Base-by-base conservation (phyloP, 768 basidiomycete species). In the Boletus speciosus region DNA sequence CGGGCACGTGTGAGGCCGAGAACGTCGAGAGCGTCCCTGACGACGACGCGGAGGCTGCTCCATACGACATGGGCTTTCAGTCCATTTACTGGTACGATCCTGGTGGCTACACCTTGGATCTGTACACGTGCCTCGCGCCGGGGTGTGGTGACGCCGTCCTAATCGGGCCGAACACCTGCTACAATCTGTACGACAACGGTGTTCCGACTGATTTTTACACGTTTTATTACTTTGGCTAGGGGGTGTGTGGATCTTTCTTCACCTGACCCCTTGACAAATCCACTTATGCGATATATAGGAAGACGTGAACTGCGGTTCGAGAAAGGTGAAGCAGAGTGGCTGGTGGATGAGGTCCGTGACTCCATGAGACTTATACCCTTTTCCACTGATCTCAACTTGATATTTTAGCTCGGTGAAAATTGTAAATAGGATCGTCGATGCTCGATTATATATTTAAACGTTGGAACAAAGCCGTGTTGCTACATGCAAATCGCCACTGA, bases 51-150 rank as follows among this genome's bases (percentile, higher is more conserved):
- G 4, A 31, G 5, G 12, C 1, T 2, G 45, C 45, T 8, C 19
- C 29, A 2, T n/a, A 27, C 3, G 2, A 5, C 25, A 27, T 43
- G 42, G 19, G 19, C 5, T 46, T 32, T 14, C 19, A 5, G 31
- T 46, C 45, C 19, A 12, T 45, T 7, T 45, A 45, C 16, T 45
- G n/a, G 11, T 45, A 45, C 12, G 31, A 32, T 19, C 29, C 29
- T 14, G 0, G 0, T 2, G 5, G 9, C 8, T 21, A 21, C 14
- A 6, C 4, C 6, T 21, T n/a, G 19, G 0, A 9, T 4, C 2
- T 32, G 4, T 32, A 8, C 44, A 21, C 44, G 11, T 44, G 43
- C 43, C 6, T 19, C 29, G 6, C 6, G 3, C 10, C 9, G 9
- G 31, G 31, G 8, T 32, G 31, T 4, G 31, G 5, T 19, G 29